A percentile compares a stretch with the other conserved stretches of the same genome.
These are phyloP conservation scores for Micractinium conductrix DNA, from an alignment of 139 green algal genomes.

Conservation along the genomic window DNA sequence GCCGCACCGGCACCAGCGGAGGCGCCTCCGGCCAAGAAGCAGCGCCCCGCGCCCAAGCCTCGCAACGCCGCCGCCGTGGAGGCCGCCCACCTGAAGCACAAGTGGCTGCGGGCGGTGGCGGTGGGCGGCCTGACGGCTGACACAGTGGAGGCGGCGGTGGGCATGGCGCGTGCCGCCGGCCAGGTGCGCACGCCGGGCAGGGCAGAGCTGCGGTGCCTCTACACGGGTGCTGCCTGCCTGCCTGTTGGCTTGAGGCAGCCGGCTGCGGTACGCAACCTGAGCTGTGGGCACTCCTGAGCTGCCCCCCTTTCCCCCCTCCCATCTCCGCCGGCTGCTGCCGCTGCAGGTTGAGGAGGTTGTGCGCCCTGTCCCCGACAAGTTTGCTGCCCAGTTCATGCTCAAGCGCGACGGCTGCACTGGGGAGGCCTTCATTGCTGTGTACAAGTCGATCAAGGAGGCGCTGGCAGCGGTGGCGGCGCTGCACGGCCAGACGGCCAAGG, in stretches of 20 bases:
- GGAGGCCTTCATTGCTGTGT: conserved; percentile 66
- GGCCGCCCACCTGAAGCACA: conserved; percentile 65
- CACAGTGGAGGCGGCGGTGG: conserved; percentile 39
- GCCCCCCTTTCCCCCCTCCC: too few species aligned
- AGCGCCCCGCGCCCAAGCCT: neutral
- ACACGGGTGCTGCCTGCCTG: too few species aligned
- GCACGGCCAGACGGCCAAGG: conserved; percentile 55
- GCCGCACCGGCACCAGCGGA: neutral
- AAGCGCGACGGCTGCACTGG: conserved; percentile 81
- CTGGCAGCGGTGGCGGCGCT: conserved; percentile 76
- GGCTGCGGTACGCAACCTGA: too few species aligned
- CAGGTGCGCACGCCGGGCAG: too few species aligned
- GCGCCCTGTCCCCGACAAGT: conserved; percentile 51
- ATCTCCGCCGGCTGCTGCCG: too few species aligned
- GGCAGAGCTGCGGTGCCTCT: too few species aligned
- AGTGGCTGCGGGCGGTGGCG: conserved; percentile 75
- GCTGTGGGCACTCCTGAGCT: too few species aligned
- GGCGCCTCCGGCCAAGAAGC: conserved; percentile 30
- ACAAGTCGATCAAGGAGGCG: conserved; percentile 74
- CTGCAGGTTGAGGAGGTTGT: conserved; percentile 66
- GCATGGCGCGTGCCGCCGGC: conserved; percentile 51
- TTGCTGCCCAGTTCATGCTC: conserved; percentile 62
- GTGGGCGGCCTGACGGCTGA: conserved; percentile 68
- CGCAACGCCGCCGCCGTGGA: conserved; percentile 3
- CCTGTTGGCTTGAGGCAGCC: too few species aligned